Base-by-base conservation (phyloP, 306 rosid species). In the Prunus fruticosa region DNA sequence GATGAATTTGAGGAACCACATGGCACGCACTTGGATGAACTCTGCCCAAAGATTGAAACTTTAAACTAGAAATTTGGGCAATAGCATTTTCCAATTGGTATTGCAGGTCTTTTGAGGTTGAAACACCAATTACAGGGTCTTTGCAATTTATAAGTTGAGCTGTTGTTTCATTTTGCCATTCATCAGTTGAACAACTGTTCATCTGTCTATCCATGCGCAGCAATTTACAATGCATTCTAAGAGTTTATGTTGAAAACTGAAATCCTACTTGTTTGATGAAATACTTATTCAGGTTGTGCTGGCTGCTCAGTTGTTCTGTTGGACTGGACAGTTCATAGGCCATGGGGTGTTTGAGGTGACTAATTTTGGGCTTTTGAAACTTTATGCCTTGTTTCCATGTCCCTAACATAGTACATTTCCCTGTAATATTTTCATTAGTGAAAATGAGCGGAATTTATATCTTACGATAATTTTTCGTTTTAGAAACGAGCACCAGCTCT, bases 401-500 rank as follows among this genome's bases (percentile, higher is more conserved):
- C 75, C 57, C 60, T n/a, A 61, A 66, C 64, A 20, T 81, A 70
- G 69, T 69, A 25, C 34, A n/a, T 34, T 43, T 19, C 56, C 46
- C 23, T 11, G 18, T 13, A 8, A 64, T 64, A 13, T 23, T 54
- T 53, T 16, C 18, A 6, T 11, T 51, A 13, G 3, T 45, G 4
- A 12, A 76, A 66, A 60, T 14, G 16, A 67, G 45, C 67, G 38
- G 45, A 50, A 3, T 30, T 25, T 28, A 3, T 25, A 64, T 41
- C 63, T 51, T 0, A 64, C 19, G 2, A 51, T 23, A 15, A 65
- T 67, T 11, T 49, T 0, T 51, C 30, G 56, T 68, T 43, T 53
- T 60, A 95, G 98, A 90, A 89, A 92, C 93, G 93, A 60, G 96
- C 96, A 49, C 98, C 98, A 5, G 97, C 96, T 80, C 88, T 90